A percentile compares a stretch with the other conserved stretches of the same genome.
Evolutionary conservation across 192 early-diverging fungal species (phyloP).

Genomic region (Coemansia sp.): DNA sequence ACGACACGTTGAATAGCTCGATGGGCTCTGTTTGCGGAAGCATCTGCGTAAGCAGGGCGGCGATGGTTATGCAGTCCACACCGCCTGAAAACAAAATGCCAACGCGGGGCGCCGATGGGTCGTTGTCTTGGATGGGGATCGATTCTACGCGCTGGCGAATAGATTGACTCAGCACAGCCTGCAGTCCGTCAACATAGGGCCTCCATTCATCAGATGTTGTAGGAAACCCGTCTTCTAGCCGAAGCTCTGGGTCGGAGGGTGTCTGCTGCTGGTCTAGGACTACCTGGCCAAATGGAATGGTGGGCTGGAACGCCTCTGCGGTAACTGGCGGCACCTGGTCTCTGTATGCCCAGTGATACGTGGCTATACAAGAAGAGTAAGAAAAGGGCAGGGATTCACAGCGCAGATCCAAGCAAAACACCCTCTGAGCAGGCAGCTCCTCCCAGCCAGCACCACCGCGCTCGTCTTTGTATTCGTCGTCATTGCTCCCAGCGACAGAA

Average conservation of each 20-base stretch:
- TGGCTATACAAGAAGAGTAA: background rate
- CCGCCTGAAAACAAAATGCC: conserved; percentile 92
- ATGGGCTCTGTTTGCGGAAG: conserved; percentile 73
- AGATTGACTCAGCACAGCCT: conserved; percentile 14
- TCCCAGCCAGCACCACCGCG: conserved; percentile 47
- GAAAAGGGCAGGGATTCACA: background rate
- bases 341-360: conserved; percentile 3
- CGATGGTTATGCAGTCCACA: conserved; percentile 86
- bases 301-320: background rate
- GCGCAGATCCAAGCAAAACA: conserved; percentile 63
- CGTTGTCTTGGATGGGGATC: conserved; percentile 15
- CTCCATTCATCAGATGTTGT: conserved; percentile 16
- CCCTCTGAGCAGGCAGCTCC: conserved; percentile 75
- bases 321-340: background rate
- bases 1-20: conserved; percentile 92
- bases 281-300: conserved; percentile 22
- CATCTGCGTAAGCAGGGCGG: conserved; percentile 72
- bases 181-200: conserved; percentile 24
- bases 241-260: background rate
- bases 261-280: background rate
- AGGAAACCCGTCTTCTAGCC: background rate
- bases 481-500: conserved; percentile 23
- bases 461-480: background rate
- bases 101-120: conserved; percentile 53
- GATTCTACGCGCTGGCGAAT: conserved; percentile 22